Evolutionary conservation across 1,284 basidiomycete genomes (phyloP), one percentile per base, ranked within the genome.

Genomic region (Puccinia triticina): DNA sequence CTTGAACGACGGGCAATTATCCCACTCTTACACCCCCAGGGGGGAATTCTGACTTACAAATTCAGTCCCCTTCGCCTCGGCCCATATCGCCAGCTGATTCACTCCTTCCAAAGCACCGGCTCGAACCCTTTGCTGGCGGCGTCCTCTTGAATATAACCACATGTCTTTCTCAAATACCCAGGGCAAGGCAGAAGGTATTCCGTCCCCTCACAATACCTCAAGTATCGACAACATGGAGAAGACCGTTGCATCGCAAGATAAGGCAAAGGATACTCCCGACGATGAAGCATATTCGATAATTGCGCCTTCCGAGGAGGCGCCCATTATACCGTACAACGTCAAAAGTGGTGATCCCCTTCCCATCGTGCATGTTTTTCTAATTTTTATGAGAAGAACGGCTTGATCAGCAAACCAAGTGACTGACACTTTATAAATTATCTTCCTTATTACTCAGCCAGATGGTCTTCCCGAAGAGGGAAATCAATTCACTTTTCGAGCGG

Each of bases 401-500:
- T 43, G 32, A 57, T 29, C 29, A 16, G 48, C 48, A 32, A 34
- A 0, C 29, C 14, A 3, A 61, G 26, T 1, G 14, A 61, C 29
- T 61, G 4, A 34, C 29, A 32, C 29, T 32, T 32, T 14, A 1
- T 1, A 61, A 29, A 46, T 26, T 12, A 61, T 57, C 11, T 4
- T 43, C 32, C 29, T 14, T 1, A 21, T 48, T 21, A 11, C n/a
- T 21, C 32, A 81, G 78, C 66, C 55, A 10, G 37, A 89, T n/a
- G 85, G 89, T 84, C 88, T 88, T 23, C 87, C 88, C 0, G 88
- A 89, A 74, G 90, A 91, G 86, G 89, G 88, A 23, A 89, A 90
- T 83, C 90, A 90, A 85, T 89, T 91, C 79, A 91, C 91, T 23
- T 83, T 91, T 84, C 89, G 91, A 77, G 90, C 92, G 46, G 84